These are phyloP conservation scores for Hemisphaericaspora subhashii DNA, from an alignment of 1,139 yeast genomes.

Conservation along the genomic window DNA sequence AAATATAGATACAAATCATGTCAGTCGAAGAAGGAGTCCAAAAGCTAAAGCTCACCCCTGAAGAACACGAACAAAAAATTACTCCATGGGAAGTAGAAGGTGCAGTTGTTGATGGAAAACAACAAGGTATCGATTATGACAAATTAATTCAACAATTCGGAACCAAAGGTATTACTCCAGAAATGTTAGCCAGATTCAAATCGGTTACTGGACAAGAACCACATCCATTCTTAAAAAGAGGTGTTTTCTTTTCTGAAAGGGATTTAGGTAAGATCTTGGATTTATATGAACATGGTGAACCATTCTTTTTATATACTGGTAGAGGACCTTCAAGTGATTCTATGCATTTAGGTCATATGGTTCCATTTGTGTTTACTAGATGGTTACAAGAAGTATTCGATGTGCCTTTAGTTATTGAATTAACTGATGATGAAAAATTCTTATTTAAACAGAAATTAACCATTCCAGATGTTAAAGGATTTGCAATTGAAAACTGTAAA, in stretches of 20 bases:
- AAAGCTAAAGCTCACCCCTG: conserved; percentile 22
- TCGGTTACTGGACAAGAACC: conserved; percentile 86
- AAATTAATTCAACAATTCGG: conserved; percentile 87
- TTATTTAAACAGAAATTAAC: conserved; percentile 88
- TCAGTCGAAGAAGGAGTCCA: conserved; percentile 27
- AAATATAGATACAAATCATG: conserved; percentile 9
- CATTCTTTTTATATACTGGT: conserved; percentile 94
- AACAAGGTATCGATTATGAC: conserved; percentile 87
- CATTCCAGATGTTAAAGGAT: conserved; percentile 82
- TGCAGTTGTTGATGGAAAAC: conserved; percentile 91
- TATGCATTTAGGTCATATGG: conserved; percentile 96
- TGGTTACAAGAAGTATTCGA: conserved; percentile 99
- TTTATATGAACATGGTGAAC: conserved; percentile 90
- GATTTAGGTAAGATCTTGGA: conserved; percentile 80
- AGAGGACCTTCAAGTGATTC: conserved; percentile 96
- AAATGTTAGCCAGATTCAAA: conserved; percentile 73
- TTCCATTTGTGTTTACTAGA: conserved; percentile 92
- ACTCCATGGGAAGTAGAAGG: conserved; percentile 99
- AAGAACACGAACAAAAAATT: conserved; percentile 60
- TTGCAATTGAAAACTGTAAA: conserved; percentile 79
- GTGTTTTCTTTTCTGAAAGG: conserved; percentile 90
- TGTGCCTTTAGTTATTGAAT: conserved; percentile 91
- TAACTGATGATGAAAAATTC: conserved; percentile 98
- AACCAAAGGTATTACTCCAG: conserved; percentile 69
- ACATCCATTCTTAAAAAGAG: conserved; percentile 89